Evolutionary conservation across 2,329 filamentous ascomycete genomes (phyloP), one percentile per base, ranked within the genome.

Genomic region (Penicillium glabrum): DNA sequence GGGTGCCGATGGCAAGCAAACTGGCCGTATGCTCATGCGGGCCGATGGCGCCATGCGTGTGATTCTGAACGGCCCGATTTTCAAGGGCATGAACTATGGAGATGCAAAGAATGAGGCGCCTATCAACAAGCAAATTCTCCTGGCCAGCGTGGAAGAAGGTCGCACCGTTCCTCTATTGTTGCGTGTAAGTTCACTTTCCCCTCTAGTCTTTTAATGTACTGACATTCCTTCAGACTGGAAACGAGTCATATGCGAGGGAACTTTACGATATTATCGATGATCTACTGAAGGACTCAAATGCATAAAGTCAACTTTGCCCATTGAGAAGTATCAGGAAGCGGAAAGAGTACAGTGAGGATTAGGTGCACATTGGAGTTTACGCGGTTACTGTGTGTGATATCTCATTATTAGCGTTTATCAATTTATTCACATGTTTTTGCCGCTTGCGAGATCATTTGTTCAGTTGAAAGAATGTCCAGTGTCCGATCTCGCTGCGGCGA

Each of bases 41-140:
- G 91, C 96, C 64, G 93, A 97, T 68, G 91, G 92, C 58, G 95
- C 91, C 1, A 87, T 93, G 67, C 86, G 91, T 23, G 86, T 98
- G 53, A 87, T 96, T 60, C 80, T 98, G 50, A 98, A 98, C 76
- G 91, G 89, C 1, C 86, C 87, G 1, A 82, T 98, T 57, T 84
- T 91, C 58, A 88, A 90, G 56, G 85, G 87, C 5, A 89, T 96
- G 83, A 86, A 86, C 45, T 91, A 96, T 68, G 88, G 91, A 58
- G 86, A 92, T 60, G 69, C 76, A 5, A 71, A 75, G 41, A 84
- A 84, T 48, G 76, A 77, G 51, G 89, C 89, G 66, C 87, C 90
- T 29, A 86, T 84, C 43, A 83, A 89, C 59, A 91, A 91, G 73
- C 83, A 86, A 45, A 82, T 91, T 47, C 83, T 85, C 52, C 84